Conservation (phyloP, 176 grass and related monocot genomes). For the Oryza rufipogon region DNA sequence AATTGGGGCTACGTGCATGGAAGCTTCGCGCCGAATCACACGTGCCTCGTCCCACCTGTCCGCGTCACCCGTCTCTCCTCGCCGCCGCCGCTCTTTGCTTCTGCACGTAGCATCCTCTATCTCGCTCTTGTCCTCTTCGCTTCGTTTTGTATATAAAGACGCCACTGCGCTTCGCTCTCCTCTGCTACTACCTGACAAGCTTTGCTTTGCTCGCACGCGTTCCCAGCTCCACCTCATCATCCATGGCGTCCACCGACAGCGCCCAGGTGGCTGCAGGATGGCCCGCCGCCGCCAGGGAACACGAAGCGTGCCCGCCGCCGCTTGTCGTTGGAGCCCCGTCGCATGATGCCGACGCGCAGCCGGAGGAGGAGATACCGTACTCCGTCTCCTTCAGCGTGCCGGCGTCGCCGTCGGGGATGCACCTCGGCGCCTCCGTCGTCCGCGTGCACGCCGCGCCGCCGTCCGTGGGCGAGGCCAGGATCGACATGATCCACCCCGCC, state of each 20-base stretch:
- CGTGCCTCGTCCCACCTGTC: not conserved
- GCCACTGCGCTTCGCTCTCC: not conserved
- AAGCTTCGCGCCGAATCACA: not conserved
- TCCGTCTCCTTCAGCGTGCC: constrained; percentile 54
- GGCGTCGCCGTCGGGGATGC: constrained; percentile 63
- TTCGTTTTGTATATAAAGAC: not conserved
- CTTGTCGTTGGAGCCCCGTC: not conserved
- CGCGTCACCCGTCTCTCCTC: not conserved
- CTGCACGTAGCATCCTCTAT: not conserved
- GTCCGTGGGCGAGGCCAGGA: not conserved
- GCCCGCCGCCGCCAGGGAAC: not conserved
- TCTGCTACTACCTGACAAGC: not conserved
- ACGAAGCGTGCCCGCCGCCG: not conserved
- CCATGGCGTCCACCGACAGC: constrained; percentile 34
- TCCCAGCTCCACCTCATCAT: not conserved
- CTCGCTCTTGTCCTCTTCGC: not conserved
- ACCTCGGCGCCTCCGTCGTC: constrained; percentile 15
- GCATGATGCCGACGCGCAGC: not conserved
- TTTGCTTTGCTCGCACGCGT: not conserved
- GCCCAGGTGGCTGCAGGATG: not conserved
- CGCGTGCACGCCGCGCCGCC: no score
- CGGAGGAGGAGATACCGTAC: not conserved
- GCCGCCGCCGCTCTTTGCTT: not conserved
- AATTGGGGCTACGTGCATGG: not conserved
- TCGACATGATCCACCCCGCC: not conserved